Base-by-base conservation (phyloP, 768 basidiomycete species). In the Gelatoporia subvermispora region DNA sequence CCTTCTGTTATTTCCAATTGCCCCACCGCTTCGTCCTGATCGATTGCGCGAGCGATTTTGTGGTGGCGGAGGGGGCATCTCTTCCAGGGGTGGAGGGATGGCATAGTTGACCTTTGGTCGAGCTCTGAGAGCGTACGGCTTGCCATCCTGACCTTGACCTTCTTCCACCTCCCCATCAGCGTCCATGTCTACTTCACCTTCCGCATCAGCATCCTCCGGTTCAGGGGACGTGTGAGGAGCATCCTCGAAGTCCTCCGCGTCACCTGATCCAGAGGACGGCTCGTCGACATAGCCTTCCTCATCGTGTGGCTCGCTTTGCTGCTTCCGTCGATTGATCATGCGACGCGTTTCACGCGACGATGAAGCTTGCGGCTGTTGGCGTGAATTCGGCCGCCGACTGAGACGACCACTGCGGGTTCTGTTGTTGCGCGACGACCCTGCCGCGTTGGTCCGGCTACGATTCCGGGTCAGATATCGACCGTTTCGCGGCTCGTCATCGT, bases 1-100 rank as follows among this genome's bases (percentile, higher is more conserved):
- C 47, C 55, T 72, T 37, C 66, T 58, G 39, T 69, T 70, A 22
- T 65, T 68, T 59, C 65, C 51, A 56, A 52, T 43, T 56, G 58
- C 24, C 56, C 64, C 38, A 58, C 65, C 51, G 35, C 45, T 43
- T 67, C 73, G 51, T 18, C 70, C 71, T 70, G 38, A 60, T 54
- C 16, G 49, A 49, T 49, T 8, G 56, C 36, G 22, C 59, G 56
- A 9, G 56, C 28, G 59, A 50, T 70, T 73, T 24, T 70, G 64
- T 4, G 73, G 72, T 1, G 78, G 76, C 37, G 73, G 73, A 2
- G 63, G 58, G 20, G 55, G 67, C 63, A 86, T 68, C 31, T 90
- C 87, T 43, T 92, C 89, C 15, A 92, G 68, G 1, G 88, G 85
- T 0, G 89, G 88, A 1, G 85, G 87, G 18, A 90, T 85, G 11